Evolutionary conservation across 2,329 filamentous ascomycete genomes (phyloP), one percentile per base, ranked within the genome.

Genomic region (Epichloe sp.): DNA sequence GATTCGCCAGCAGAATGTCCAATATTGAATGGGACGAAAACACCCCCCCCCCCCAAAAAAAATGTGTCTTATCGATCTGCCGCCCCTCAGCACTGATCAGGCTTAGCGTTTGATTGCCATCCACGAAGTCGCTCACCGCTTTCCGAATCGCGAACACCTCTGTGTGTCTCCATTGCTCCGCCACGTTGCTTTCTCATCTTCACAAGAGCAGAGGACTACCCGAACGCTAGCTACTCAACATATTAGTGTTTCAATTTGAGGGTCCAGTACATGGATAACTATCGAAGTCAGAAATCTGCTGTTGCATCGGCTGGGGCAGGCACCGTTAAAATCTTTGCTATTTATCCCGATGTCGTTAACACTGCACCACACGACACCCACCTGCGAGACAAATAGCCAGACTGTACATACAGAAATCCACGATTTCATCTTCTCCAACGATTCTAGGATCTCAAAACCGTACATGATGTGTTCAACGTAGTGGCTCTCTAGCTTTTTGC

Each of bases 31-130:
- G 57, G 57, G 47, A 52, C 43, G 17, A 3, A 60, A 61, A 63
- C n/a, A n/a, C 65, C 64, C 59, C 8, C 26, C 26, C 26, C 7
- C 26, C 8, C 26, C 8, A 35, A 47, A 58, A 66, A 67, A 66
- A 59, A 38, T 66, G 58, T 63, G 62, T 54, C 65, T 68, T 68
- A 67, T 69, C 65, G 62, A 68, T 67, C 63, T 63, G 59, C 58
- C 62, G 65, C 63, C 64, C 66, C 65, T 65, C 66, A 59, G 62
- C 53, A 59, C 55, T 1, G 17, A 57, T 57, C 31, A 4, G 58
- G 37, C 26, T 21, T 17, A 65, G 65, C 51, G 59, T 34, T 7
- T 3, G n/a, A 2, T 5, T 21, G 17, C 5, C 5, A 4, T 7
- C 5, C n/a, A 12, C 31, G 19, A 41, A 7, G 15, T n/a, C 15